phyloP scores from a whole-genome alignment of 495 filamentous ascomycete species.

The Peziza echinospora region DNA sequence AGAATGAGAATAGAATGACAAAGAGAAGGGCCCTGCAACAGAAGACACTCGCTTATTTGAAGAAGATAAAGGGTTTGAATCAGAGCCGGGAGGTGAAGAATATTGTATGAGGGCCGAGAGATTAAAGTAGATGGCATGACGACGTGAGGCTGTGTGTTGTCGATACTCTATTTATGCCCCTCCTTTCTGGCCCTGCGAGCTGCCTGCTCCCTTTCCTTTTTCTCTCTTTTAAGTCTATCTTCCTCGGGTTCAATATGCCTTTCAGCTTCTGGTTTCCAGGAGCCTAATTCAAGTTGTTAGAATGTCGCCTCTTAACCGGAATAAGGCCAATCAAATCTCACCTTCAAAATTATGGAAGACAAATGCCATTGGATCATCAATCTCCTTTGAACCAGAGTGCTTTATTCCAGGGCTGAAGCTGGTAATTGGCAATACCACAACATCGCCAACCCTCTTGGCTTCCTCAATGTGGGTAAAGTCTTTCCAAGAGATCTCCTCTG shows the following conservation, averaged over 20 bases:
- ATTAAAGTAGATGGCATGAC: no score
- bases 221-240: neutral
- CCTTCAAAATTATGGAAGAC: constrained; percentile 95
- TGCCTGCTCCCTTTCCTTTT: neutral
- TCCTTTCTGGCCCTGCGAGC: no score
- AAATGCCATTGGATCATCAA: constrained; percentile 90
- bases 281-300: constrained; percentile 7
- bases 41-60: no score
- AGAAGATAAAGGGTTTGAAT: no score
- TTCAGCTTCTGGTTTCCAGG: constrained; percentile 17
- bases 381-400: constrained; percentile 80
- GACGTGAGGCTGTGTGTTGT: no score
- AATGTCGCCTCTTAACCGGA: constrained; percentile 7
- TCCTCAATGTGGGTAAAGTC: constrained; percentile 74
- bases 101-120: no score
- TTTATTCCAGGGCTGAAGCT: constrained; percentile 89
- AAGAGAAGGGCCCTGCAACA: no score
- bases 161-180: no score
- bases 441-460: constrained; percentile 75
- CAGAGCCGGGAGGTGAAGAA: no score
- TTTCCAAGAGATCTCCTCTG: constrained; percentile 56
- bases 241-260: constrained; percentile 8
- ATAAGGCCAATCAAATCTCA: constrained; percentile 18
- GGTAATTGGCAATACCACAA: constrained; percentile 84
- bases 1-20: no score